Conservation (phyloP, 225 moss, liverwort and hornwort species). For the Neckera pumila region DNA sequence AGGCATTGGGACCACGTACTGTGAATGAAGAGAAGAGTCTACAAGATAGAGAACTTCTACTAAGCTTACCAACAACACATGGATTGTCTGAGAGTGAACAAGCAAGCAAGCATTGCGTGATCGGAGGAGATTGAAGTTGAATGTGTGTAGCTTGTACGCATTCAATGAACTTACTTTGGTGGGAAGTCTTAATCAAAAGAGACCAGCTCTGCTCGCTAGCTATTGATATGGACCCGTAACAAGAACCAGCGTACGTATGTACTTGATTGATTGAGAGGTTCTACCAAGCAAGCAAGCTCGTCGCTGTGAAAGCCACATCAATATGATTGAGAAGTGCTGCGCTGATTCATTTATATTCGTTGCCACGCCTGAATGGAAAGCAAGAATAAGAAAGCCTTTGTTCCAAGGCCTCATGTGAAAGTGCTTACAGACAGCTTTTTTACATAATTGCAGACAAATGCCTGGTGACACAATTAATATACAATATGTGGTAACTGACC, state of each 20-base stretch:
- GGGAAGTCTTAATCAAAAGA: neutral
- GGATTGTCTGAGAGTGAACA: neutral
- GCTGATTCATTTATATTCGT: neutral
- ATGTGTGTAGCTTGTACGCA: too few species aligned
- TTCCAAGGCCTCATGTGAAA: too few species aligned
- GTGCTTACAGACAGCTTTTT: neutral
- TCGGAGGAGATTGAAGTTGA: too few species aligned
- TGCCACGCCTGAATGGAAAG: neutral
- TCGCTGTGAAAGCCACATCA: neutral
- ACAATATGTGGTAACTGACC: too few species aligned
- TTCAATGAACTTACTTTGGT: neutral
- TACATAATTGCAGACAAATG: too few species aligned
- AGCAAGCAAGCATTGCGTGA: neutral
- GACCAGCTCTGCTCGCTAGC: too few species aligned
- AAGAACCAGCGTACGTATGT: neutral
- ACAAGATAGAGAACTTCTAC: neutral
- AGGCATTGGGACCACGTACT: neutral
- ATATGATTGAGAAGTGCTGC: neutral
- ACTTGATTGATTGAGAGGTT: neutral
- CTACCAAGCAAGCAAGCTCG: neutral
- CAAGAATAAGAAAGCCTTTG: fast-evolving
- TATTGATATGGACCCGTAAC: neutral
- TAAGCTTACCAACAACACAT: neutral
- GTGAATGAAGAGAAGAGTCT: too few species aligned
- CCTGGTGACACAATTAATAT: too few species aligned